Evolutionary conservation across 1,284 basidiomycete species (phyloP), one percentile per base, ranked within the genome.

Genomic region (Leccinum huronense): DNA sequence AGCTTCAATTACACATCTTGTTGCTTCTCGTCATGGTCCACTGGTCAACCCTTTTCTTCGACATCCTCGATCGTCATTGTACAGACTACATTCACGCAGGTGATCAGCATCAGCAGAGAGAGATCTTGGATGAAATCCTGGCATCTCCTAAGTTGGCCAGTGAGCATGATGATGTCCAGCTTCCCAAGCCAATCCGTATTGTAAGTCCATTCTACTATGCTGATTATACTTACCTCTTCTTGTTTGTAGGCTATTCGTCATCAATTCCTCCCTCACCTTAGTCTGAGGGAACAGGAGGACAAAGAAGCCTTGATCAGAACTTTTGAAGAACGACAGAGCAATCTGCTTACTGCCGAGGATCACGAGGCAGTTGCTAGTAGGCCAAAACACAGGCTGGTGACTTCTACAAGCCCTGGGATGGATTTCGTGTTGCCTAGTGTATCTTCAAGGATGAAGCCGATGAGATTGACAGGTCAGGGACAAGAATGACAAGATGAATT

Each of bases 391-490:
- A 53, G 48, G 48, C 48, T 11, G 48, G 48, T 6, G 48, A 53
- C 11, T 53, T 53, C 48, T 23, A 53, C 48, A 53, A 53, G 48
- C 48, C 48, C n/a, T 53, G 48, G 48, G 48, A 53, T 53, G 48
- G 48, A 27, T 53, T 53, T 27, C 48, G 48, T 27, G 48, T 27
- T 8, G 48, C 48, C 48, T 23, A 53, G 23, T 23, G 11, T 19
- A 53, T 53, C 48, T 53, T 53, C 48, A 53, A 53, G 11, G 48
- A 53, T 53, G 48, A 53, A 53, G 48, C 23, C 19, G 48, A 53
- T 27, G 19, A 53, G 48, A 53, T 53, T 23, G 48, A 53, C 23
- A 19, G 23, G 48, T 53, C 23, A 19, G 48, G 19, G 48, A 53
- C 48, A 53, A 53, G 23, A 23, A 19, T 19, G 48, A 53, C 23